phyloP scores from a whole-genome alignment of 1,284 basidiomycete genomes.

The Coniophora puteana region DNA sequence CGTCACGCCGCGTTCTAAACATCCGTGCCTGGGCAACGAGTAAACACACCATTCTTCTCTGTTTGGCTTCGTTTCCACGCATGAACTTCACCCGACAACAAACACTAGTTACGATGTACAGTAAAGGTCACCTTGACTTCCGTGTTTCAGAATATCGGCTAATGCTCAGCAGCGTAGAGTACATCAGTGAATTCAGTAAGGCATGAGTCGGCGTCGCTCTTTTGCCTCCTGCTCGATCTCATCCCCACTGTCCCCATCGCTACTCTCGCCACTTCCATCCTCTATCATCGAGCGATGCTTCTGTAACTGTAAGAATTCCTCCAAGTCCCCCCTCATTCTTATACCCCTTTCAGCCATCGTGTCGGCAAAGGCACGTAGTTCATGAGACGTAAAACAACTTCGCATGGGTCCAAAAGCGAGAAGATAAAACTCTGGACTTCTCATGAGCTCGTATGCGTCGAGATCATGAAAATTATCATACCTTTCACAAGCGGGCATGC shows the following conservation, averaged over 20 bases:
- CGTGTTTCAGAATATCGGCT: too few species aligned
- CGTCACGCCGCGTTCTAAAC: conserved; percentile 8
- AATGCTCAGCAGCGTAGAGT: background rate
- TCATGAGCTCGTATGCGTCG: conserved; percentile 10
- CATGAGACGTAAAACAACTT: conserved; percentile 58
- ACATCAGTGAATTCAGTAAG: conserved; percentile 43
- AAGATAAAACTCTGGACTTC: conserved; percentile 73
- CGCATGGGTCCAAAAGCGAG: conserved; percentile 79
- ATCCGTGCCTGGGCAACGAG: too few species aligned
- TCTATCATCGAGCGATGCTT: conserved; percentile 24
- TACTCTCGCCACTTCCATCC: conserved; percentile 27
- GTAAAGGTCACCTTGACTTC: too few species aligned
- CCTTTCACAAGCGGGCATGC: conserved; percentile 83
- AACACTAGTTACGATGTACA: too few species aligned
- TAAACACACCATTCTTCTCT: too few species aligned
- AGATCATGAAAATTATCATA: conserved; percentile 22
- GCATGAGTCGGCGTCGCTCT: conserved; percentile 60
- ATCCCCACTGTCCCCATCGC: conserved; percentile 39
- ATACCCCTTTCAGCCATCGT: conserved; percentile 83
- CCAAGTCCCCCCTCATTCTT: conserved; percentile 64
- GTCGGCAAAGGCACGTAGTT: conserved; percentile 69
- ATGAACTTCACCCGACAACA: too few species aligned
- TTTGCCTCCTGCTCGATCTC: conserved; percentile 59
- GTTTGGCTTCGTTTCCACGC: too few species aligned
- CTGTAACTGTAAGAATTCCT: conserved; percentile 52